Base-by-base conservation (phyloP, 495 filamentous ascomycete species). In the Aspergillus bertholletiae region DNA sequence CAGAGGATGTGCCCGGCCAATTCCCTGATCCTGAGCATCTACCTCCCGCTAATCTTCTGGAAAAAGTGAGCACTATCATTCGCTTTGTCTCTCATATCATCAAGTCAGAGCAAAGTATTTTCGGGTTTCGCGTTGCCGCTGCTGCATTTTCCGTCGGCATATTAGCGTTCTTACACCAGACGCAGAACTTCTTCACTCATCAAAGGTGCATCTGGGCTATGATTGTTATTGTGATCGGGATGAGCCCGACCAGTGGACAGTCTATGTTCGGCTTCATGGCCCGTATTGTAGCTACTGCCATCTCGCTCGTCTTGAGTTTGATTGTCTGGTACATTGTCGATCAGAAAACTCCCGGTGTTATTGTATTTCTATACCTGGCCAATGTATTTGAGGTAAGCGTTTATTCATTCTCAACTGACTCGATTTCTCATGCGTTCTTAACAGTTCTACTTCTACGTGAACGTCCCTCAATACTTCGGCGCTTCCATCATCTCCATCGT, bases 261-360 rank as follows among this genome's bases (percentile, higher is more conserved):
- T 84, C 81, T 17, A 72, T 88, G 52, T 87, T 87, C 52, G 84
- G 82, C 5, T 90, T 92, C 61, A 53, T 88, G 2, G 80, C 84
- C 26, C 75, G 88, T 20, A 76, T 90, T 23, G 56, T 74, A 1
- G 88, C 87, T 9, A 91, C 70, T 3, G 65, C 78, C 21, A 51
- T 87, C 1, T 82, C 85, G 2, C 81, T 88, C 68, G 65, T 82
- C 0, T 67, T 82, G 7, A 79, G 82, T 9, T 74, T 84, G 46
- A 69, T 88, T 17, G 83, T 86, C 15, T 92, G 85, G 82, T 93
- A 92, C 56, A 90, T 91, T 24, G 87, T 88, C 0, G 76, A 87
- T 55, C 78, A 79, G 2, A 75, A 81, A 5, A 79, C 79, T 0
- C 62, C 84, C 0, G 88, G 88, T 1, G 76, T 84, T 17, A 80